Conservation (phyloP, 176 grass and related monocot genomes). For the Tillandsia fasciculata region DNA sequence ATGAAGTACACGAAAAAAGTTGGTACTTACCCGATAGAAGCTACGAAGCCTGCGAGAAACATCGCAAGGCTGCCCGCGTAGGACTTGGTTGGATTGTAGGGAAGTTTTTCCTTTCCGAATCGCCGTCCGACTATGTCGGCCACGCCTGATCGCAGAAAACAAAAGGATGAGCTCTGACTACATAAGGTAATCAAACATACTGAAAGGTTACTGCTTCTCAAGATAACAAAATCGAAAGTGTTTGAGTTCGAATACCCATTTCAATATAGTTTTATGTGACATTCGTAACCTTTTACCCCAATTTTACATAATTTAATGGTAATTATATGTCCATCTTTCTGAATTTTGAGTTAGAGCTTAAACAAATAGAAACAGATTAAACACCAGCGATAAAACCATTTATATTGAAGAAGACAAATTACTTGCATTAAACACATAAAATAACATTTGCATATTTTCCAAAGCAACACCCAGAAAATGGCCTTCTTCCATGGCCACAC, state of each 20-base stretch:
- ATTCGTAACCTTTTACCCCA: too few relatives aligned
- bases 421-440: neutral
- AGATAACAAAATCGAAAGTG: too few relatives aligned
- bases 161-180: neutral
- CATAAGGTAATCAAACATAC: neutral
- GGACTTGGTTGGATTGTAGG: constrained; percentile 68
- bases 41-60: constrained; percentile 44
- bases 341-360: neutral
- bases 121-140: constrained; percentile 77
- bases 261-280: too few relatives aligned
- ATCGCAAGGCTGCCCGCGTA: constrained; percentile 53
- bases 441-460: neutral
- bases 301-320: neutral
- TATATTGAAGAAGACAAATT: neutral
- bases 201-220: too few relatives aligned
- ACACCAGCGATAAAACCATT: neutral
- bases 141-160: constrained; percentile 35
- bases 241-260: too few relatives aligned
- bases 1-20: too few relatives aligned
- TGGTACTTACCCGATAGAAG: constrained; percentile 50
- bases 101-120: constrained; percentile 52
- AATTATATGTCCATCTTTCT: neutral
- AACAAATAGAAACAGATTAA: neutral
- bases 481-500: neutral
- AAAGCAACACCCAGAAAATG: neutral